A percentile compares a stretch with the other conserved stretches of the same genome.
Evolutionary conservation across 1,139 yeast genomes (phyloP).

Genomic region (Magnusiomyces suaveolens): DNA sequence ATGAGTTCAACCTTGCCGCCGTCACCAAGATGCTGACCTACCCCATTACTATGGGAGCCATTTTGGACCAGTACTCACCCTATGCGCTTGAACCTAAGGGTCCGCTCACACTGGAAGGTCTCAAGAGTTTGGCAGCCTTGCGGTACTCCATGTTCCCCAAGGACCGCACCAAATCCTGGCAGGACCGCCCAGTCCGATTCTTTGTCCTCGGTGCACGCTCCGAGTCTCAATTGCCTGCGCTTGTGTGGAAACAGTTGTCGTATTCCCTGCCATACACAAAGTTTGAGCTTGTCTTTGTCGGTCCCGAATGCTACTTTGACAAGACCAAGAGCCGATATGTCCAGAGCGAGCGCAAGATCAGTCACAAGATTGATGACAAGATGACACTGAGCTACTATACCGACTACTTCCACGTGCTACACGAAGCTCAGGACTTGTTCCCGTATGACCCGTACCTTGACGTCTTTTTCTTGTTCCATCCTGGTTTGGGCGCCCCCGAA

Average conservation of each 20-base stretch:
- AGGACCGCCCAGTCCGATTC: slow-evolving; percentile 81
- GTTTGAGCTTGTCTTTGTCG: slow-evolving; percentile 83
- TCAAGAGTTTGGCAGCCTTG: slow-evolving; percentile 83
- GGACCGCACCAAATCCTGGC: slow-evolving; percentile 43
- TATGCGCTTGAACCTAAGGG: slow-evolving; percentile 75
- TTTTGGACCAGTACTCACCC: slow-evolving; percentile 79
- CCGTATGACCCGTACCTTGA: slow-evolving; percentile 97
- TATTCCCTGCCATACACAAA: slow-evolving; percentile 73
- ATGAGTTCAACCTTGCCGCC: slow-evolving; percentile 91
- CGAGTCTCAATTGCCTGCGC: slow-evolving; percentile 88
- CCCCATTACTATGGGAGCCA: slow-evolving; percentile 80
- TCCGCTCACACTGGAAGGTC: slow-evolving; percentile 81
- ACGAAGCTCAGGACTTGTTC: slow-evolving; percentile 87
- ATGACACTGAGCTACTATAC: slow-evolving; percentile 75
- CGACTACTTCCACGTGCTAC: slow-evolving; percentile 80
- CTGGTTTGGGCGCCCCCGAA: slow-evolving; percentile 84
- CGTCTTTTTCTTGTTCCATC: slow-evolving; percentile 87
- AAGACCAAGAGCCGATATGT: slow-evolving; percentile 47
- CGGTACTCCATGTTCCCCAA: slow-evolving; percentile 81
- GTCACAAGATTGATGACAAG: slow-evolving; percentile 65
- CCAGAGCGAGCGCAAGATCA: slow-evolving; percentile 49
- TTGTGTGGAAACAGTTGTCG: slow-evolving; percentile 90
- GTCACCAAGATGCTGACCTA: slow-evolving; percentile 89
- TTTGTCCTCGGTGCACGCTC: slow-evolving; percentile 88
- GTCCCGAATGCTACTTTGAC: slow-evolving; percentile 84